Evolutionary conservation across 2,329 filamentous ascomycete species (phyloP).

Genomic region (Colletotrichum tanaceti): DNA sequence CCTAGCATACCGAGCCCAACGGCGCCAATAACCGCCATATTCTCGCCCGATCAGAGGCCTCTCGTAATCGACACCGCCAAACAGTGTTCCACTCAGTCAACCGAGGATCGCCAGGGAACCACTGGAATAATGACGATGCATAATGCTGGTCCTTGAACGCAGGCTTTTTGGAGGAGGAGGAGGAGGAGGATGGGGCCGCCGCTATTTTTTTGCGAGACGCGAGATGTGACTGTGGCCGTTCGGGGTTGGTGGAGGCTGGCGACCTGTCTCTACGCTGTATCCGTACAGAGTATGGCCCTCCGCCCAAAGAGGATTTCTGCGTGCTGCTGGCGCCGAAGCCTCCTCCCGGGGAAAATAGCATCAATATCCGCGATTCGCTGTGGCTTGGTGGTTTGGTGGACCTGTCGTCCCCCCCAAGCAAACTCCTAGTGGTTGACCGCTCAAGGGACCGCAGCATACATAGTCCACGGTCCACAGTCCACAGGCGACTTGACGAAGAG

Average conservation of each 20-base stretch:
- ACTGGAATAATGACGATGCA: background rate
- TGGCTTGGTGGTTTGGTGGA: constrained; percentile 26
- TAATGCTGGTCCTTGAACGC: background rate
- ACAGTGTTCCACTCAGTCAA: background rate
- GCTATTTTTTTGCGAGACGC: too few relatives aligned
- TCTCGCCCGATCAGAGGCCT: constrained; percentile 19
- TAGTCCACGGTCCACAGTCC: background rate
- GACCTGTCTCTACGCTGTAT: constrained; percentile 4
- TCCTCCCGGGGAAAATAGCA: constrained; percentile 19
- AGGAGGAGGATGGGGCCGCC: background rate
- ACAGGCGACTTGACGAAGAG: constrained; percentile 31
- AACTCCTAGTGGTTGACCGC: constrained; percentile 38
- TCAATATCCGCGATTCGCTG: constrained; percentile 46
- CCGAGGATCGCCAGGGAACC: background rate
- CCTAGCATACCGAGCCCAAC: constrained; percentile 9
- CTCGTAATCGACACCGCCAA: background rate
- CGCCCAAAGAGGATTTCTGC: constrained; percentile 13
- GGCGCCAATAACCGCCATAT: constrained; percentile 4
- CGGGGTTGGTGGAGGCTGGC: constrained; percentile 2
- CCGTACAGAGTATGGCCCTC: too few relatives aligned
- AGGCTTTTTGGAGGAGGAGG: too few relatives aligned
- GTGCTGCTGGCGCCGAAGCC: constrained; percentile 17
- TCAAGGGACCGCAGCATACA: constrained; percentile 1
- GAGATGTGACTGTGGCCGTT: background rate
- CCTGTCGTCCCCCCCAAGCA: constrained; percentile 7